Percentiles rank a stretch among this genome's conserved stretches.
These are phyloP conservation scores for Decorospora gaudefroyi DNA, from an alignment of 2,329 filamentous ascomycete species.

Conservation along the genomic window DNA sequence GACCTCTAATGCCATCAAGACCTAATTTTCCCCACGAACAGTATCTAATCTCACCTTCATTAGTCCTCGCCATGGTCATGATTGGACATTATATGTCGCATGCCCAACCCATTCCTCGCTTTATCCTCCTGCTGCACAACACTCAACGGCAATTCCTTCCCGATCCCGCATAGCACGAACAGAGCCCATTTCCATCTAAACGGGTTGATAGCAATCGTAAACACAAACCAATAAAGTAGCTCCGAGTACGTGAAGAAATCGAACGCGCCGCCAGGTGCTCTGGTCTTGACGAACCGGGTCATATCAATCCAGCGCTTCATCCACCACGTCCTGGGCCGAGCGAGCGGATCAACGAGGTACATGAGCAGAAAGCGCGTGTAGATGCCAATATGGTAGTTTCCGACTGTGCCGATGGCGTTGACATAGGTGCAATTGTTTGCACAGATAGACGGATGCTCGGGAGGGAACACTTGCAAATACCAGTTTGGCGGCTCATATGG, in stretches of 20 bases:
- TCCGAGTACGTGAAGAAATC: constrained; percentile 91
- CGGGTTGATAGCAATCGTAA: constrained; percentile 77
- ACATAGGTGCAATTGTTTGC: constrained; percentile 85
- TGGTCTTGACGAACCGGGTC: constrained; percentile 71
- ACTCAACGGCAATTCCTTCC: constrained; percentile 65
- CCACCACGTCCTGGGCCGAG: constrained; percentile 70
- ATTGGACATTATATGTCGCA: constrained; percentile 28
- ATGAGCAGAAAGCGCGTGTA: constrained; percentile 85
- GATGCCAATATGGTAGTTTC: constrained; percentile 88
- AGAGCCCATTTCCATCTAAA: constrained; percentile 89
- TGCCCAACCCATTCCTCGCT: constrained; percentile 60
- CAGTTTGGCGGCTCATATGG: constrained; percentile 81
- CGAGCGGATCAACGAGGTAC: constrained; percentile 80
- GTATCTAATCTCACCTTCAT: neutral
- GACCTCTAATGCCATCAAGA: too few relatives aligned
- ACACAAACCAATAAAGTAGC: constrained; percentile 82
- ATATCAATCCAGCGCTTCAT: constrained; percentile 89
- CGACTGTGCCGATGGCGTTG: constrained; percentile 77
- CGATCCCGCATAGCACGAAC: constrained; percentile 80
- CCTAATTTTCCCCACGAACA: too few relatives aligned
- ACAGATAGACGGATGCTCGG: constrained; percentile 71
- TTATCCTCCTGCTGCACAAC: constrained; percentile 70
- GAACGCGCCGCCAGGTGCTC: constrained; percentile 71
- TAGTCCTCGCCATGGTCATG: neutral
- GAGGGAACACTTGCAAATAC: constrained; percentile 87